These are phyloP conservation scores for Herpetomonas tarakana DNA, from an alignment of 208 protist species.

Conservation along the genomic window DNA sequence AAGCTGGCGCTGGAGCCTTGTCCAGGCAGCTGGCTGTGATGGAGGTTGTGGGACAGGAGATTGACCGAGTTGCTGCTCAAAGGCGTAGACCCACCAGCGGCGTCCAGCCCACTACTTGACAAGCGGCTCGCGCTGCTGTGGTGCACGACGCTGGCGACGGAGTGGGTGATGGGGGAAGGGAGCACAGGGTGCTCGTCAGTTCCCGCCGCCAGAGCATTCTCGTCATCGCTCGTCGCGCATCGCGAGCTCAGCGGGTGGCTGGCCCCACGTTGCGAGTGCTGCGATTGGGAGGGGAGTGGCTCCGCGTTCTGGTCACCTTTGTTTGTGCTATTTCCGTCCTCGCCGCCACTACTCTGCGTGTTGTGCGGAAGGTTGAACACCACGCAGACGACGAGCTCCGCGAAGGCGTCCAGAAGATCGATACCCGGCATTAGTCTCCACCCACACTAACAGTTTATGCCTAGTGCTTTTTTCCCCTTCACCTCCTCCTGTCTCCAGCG, in stretches of 20 bases:
- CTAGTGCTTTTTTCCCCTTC: conserved; percentile 7
- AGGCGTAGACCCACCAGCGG: no score
- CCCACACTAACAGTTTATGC: conserved; percentile 1
- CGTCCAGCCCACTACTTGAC: no score
- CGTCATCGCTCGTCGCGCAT: no score
- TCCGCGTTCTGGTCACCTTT: neutral
- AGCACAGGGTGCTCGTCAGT: no score
- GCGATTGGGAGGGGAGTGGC: no score
- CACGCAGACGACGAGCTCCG: conserved; percentile 61
- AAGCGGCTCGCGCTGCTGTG: no score
- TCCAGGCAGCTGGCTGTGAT: no score
- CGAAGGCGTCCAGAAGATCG: conserved; percentile 58
- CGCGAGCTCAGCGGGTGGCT: neutral
- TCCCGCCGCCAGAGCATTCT: no score
- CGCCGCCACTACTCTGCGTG: conserved; percentile 8
- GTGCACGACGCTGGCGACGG: no score
- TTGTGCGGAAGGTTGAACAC: conserved; percentile 50
- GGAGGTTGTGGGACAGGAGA: no score
- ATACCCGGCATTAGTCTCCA: conserved; percentile 38
- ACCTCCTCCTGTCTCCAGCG: neutral
- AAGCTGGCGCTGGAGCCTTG: neutral
- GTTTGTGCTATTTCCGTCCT: conserved; percentile 10
- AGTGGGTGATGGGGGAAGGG: no score
- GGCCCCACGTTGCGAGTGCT: neutral
- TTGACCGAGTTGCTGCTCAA: no score